Conservation (phyloP, 306 rosid species). For the Fragaria iinumae region DNA sequence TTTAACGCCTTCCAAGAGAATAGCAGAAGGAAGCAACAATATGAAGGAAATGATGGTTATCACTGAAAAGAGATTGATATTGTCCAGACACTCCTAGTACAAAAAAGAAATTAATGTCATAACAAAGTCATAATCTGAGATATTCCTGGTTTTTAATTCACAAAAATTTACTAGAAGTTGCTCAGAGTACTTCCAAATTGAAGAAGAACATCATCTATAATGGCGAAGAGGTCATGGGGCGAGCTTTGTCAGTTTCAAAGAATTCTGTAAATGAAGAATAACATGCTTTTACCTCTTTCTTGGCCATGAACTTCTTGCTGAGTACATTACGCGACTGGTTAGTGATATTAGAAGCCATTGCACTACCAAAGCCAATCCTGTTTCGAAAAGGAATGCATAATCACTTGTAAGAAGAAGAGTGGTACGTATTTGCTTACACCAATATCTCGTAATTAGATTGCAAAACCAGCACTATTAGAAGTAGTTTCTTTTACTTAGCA, state of each 20-base stretch:
- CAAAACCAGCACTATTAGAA: neutral
- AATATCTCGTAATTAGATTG: neutral
- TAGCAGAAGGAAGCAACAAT: constrained; percentile 51
- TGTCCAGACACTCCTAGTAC: constrained; percentile 64
- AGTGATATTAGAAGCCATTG: constrained; percentile 76
- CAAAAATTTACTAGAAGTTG: neutral
- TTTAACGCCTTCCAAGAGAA: constrained; percentile 64
- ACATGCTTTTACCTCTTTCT: constrained; percentile 49
- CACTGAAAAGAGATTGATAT: constrained; percentile 66
- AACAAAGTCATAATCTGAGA: neutral
- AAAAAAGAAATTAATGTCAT: constrained; percentile 23
- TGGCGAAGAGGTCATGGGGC: neutral
- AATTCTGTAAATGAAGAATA: neutral
- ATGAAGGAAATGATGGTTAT: constrained; percentile 69
- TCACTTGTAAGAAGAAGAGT: neutral
- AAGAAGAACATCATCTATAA: constrained; percentile 8
- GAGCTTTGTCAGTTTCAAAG: neutral
- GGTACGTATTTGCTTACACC: neutral
- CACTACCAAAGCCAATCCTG: constrained; percentile 75
- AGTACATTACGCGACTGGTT: constrained; percentile 76
- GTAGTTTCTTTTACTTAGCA: neutral
- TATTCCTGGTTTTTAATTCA: neutral
- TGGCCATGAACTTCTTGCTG: constrained; percentile 70
- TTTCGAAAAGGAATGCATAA: constrained; percentile 12
- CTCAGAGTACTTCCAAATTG: neutral